These are phyloP conservation scores for Fomitopsis schrenkii DNA, from an alignment of 1,284 basidiomycete genomes.

Conservation along the genomic window DNA sequence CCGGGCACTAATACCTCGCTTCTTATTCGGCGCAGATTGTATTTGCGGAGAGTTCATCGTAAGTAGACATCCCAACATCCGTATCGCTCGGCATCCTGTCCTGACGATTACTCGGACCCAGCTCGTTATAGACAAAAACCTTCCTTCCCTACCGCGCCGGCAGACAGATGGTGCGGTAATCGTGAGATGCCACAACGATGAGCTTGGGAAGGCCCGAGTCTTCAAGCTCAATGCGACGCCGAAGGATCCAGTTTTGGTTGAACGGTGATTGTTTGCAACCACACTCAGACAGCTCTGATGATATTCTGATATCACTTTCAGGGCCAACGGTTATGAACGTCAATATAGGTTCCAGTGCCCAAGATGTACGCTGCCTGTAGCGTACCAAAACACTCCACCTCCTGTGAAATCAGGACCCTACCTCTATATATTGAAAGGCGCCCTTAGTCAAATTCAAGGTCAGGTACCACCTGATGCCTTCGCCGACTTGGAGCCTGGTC, in stretches of 20 bases:
- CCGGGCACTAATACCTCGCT: constrained; percentile 4
- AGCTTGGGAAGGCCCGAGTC: constrained; percentile 53
- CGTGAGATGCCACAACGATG: constrained; percentile 61
- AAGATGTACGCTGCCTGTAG: constrained; percentile 68
- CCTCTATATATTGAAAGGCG: constrained; percentile 69
- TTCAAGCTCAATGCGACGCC: constrained; percentile 75
- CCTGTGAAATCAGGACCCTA: constrained; percentile 69
- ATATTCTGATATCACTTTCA: constrained; percentile 6
- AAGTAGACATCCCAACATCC: constrained; percentile 26
- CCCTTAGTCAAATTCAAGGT: constrained; percentile 74
- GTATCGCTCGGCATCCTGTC: constrained; percentile 7
- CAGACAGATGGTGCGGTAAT: constrained; percentile 72
- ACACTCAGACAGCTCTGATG: background rate
- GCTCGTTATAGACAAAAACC: constrained; percentile 79
- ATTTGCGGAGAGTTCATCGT: constrained; percentile 84
- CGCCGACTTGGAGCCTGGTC: constrained; percentile 40
- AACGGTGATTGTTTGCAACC: constrained; percentile 46
- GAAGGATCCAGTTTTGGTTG: constrained; percentile 63
- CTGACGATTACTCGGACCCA: constrained; percentile 26
- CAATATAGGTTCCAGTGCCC: constrained; percentile 75
- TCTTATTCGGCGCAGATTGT: constrained; percentile 50
- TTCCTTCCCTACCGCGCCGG: constrained; percentile 65
- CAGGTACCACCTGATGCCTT: constrained; percentile 76
- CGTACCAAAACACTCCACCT: constrained; percentile 69
- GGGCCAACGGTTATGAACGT: constrained; percentile 64